A percentile compares a stretch with the other conserved stretches of the same genome.
Conservation (phyloP, 208 protist species). For the Porcisia hertigi region DNA sequence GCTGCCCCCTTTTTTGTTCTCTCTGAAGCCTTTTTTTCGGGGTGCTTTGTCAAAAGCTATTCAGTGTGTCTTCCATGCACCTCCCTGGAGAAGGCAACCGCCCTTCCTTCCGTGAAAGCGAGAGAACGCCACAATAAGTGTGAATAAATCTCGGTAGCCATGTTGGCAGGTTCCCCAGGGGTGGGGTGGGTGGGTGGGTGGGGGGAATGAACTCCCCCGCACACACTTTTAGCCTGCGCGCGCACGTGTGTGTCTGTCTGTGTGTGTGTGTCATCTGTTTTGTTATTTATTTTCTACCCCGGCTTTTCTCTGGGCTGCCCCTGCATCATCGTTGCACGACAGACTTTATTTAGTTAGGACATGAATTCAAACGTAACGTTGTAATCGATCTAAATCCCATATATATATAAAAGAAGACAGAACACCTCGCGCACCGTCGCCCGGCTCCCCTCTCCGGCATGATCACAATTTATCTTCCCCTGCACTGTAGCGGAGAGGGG, state of each 20-base stretch:
- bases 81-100: background rate
- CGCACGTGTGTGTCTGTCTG: background rate
- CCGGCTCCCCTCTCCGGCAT: too few relatives aligned
- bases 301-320: too few relatives aligned
- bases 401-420: background rate
- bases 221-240: background rate
- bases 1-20: background rate
- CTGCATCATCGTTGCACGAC: too few relatives aligned
- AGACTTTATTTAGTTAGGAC: too few relatives aligned
- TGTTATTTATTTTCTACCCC: too few relatives aligned
- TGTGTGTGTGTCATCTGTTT: background rate
- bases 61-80: background rate
- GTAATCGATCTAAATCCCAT: background rate
- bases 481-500: too few relatives aligned
- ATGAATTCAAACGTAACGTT: too few relatives aligned
- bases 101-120: too few relatives aligned
- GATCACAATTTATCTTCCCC: too few relatives aligned
- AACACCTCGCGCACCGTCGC: too few relatives aligned
- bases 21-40: background rate
- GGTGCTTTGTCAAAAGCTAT: too few relatives aligned
- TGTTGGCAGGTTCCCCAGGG: background rate
- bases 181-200: background rate
- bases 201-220: background rate
- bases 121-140: background rate
- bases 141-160: background rate